Conservation (phyloP, 2,329 filamentous ascomycete genomes). For the Penicillium decumbens region DNA sequence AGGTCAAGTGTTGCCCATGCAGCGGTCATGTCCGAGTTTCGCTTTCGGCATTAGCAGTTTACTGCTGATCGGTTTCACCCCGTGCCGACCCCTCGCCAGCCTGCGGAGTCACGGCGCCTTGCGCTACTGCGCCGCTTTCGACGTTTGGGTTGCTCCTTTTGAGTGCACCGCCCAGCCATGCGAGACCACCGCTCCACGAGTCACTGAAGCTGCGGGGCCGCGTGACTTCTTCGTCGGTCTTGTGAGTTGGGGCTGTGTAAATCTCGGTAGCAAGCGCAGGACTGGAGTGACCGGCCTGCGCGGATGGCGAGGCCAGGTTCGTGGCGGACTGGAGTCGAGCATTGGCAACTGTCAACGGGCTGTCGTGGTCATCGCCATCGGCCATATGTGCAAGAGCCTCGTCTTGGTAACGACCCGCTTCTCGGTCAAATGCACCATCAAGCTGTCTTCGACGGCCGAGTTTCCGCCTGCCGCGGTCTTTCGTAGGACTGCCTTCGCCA, state of each 20-base stretch:
- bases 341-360: slow-evolving; percentile 20
- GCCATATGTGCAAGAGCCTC: slow-evolving; percentile 16
- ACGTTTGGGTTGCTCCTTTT: slow-evolving; percentile 13
- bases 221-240: slow-evolving; percentile 16
- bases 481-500: slow-evolving; percentile 45
- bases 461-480: slow-evolving; percentile 28
- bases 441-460: slow-evolving; percentile 28
- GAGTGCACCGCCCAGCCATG: slow-evolving; percentile 35
- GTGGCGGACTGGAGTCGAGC: slow-evolving; percentile 29
- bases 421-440: slow-evolving; percentile 24
- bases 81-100: slow-evolving; percentile 2
- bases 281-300: slow-evolving; percentile 21
- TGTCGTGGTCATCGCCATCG: slow-evolving; percentile 18
- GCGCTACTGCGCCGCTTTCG: slow-evolving; percentile 11
- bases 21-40: slow-evolving; percentile 9
- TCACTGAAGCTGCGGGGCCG: slow-evolving; percentile 38
- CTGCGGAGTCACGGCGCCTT: slow-evolving; percentile 12
- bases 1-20: background rate
- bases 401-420: slow-evolving; percentile 16
- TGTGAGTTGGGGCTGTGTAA: slow-evolving; percentile 4
- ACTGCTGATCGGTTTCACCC: background rate
- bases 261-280: slow-evolving; percentile 20
- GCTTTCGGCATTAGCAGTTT: background rate
- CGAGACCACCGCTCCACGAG: slow-evolving; percentile 34
- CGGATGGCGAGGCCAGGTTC: slow-evolving; percentile 16